These are phyloP conservation scores for Phaseolus coccineus DNA, from an alignment of 331 rosid genomes.

Conservation along the genomic window DNA sequence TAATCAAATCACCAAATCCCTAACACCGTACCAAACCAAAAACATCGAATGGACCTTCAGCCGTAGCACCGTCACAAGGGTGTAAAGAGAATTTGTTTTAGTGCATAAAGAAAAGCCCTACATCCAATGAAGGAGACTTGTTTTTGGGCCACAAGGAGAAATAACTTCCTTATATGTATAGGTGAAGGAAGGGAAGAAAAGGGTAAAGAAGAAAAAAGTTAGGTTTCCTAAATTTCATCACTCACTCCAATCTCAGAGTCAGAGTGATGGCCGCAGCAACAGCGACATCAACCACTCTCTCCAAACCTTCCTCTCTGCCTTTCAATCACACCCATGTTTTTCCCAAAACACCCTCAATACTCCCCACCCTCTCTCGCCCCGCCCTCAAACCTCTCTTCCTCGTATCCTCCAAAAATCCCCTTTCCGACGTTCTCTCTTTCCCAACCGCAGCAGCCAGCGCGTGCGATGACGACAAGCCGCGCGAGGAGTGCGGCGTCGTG, in stretches of 20 bases:
- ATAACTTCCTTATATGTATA: too few relatives aligned
- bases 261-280: background rate
- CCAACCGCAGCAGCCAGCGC: background rate
- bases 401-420: too few relatives aligned
- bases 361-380: background rate
- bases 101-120: too few relatives aligned
- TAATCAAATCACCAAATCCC: conserved; percentile 32
- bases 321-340: background rate
- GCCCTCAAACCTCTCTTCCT: conserved; percentile 28
- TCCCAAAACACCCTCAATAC: background rate
- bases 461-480: conserved; percentile 78
- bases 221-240: background rate
- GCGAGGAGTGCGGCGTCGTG: conserved; percentile 97
- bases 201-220: too few relatives aligned
- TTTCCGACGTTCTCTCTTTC: background rate
- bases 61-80: background rate
- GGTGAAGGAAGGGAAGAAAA: too few relatives aligned
- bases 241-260: background rate
- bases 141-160: too few relatives aligned
- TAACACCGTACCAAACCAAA: background rate
- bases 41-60: conserved; percentile 8
- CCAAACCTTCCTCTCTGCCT: background rate
- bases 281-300: background rate
- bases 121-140: too few relatives aligned
- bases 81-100: too few relatives aligned